Conservation (phyloP, 192 early-diverging fungal species). For the Allomyces javanicus region DNA sequence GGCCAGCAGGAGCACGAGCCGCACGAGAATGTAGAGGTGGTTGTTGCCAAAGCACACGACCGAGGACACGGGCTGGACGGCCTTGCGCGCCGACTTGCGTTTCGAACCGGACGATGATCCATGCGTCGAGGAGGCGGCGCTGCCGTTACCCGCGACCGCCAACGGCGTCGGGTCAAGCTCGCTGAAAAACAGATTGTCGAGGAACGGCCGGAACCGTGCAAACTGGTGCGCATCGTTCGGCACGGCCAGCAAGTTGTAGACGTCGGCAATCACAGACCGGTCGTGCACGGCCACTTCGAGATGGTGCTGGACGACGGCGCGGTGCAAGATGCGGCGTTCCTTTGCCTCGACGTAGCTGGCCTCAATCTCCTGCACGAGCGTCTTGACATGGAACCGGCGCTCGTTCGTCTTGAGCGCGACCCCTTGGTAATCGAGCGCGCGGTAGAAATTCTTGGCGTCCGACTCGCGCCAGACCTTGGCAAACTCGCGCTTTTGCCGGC, state of each 20-base stretch:
- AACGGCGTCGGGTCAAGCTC: too few species aligned
- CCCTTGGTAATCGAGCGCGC: conserved; percentile 86
- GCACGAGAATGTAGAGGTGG: conserved; percentile 69
- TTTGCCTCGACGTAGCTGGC: conserved; percentile 21
- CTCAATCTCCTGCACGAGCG: conserved; percentile 72
- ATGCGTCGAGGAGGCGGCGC: conserved; percentile 14
- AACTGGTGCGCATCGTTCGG: too few species aligned
- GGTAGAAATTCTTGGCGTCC: conserved; percentile 84
- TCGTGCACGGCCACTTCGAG: conserved; percentile 64
- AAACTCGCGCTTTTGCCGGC: conserved; percentile 57
- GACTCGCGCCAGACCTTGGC: conserved; percentile 93
- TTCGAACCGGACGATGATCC: conserved; percentile 1
- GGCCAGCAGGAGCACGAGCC: conserved; percentile 68
- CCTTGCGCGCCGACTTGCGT: too few species aligned
- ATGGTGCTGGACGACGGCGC: conserved; percentile 42
- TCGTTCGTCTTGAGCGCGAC: conserved; percentile 74
- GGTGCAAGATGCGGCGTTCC: conserved; percentile 29
- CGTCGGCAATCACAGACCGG: conserved; percentile 51
- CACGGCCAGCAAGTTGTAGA: conserved; percentile 5
- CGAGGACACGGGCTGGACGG: background rate
- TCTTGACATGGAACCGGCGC: conserved; percentile 52
- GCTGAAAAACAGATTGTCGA: too few species aligned
- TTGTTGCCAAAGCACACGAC: conserved; percentile 71
- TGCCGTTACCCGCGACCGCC: background rate
- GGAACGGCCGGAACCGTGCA: too few species aligned